A percentile compares a stretch with the other conserved stretches of the same genome.
These are phyloP conservation scores for Sabuloglossum arenarium DNA, from an alignment of 495 filamentous ascomycete genomes.

Conservation along the genomic window DNA sequence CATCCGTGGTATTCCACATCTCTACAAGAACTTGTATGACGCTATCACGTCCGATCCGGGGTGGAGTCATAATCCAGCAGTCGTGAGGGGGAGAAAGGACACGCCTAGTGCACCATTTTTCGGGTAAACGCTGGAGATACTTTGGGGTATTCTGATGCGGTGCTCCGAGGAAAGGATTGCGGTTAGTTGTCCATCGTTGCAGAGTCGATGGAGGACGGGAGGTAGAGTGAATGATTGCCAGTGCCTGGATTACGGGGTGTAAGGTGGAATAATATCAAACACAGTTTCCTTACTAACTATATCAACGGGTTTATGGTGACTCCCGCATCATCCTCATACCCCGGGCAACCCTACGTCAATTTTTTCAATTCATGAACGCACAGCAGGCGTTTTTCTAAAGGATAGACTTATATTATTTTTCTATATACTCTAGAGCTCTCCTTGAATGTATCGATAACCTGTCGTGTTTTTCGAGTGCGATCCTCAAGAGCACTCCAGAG, in stretches of 20 bases:
- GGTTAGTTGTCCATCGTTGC: constrained; percentile 17
- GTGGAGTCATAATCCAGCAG: constrained; percentile 8
- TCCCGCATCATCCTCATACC: too few species aligned
- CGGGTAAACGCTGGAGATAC: constrained; percentile 37
- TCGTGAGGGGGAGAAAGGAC: constrained; percentile 13
- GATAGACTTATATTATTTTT: too few species aligned
- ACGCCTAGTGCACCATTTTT: constrained; percentile 17
- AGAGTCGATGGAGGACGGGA: constrained; percentile 14
- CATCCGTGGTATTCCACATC: constrained; percentile 17
- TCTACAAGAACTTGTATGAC: constrained; percentile 15
- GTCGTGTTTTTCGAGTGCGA: too few species aligned
- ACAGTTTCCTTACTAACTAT: too few species aligned
- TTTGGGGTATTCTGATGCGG: constrained; percentile 63
- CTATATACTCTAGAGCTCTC: too few species aligned
- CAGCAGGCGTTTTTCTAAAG: too few species aligned
- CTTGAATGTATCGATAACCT: too few species aligned
- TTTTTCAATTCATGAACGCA: too few species aligned
- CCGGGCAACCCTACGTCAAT: too few species aligned
- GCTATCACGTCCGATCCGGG: constrained; percentile 16
- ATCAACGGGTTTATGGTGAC: too few species aligned
- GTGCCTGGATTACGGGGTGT: constrained; percentile 14
- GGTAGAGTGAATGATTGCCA: constrained; percentile 19
- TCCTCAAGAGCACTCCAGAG: too few species aligned
- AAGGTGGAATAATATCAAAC: too few species aligned
- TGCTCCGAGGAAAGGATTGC: constrained; percentile 31